Evolutionary conservation across 2,329 filamentous ascomycete species (phyloP).

Genomic region (Biscogniauxia mediterranea): DNA sequence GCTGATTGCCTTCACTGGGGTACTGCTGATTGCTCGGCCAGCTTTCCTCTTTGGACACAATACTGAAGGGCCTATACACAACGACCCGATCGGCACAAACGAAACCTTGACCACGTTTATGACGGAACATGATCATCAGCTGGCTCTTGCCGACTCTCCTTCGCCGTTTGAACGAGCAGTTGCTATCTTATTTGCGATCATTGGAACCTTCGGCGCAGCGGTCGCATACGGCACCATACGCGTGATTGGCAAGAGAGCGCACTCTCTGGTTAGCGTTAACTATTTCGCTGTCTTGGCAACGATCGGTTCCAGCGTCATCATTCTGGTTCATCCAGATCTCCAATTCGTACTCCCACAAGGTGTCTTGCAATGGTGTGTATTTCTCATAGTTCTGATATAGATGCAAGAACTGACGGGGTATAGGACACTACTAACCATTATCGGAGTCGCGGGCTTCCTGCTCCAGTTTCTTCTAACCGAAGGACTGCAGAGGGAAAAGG

Average conservation of each 20-base stretch:
- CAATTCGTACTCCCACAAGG: constrained; percentile 36
- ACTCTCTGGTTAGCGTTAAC: constrained; percentile 74
- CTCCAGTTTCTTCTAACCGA: constrained; percentile 76
- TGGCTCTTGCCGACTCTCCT: constrained; percentile 26
- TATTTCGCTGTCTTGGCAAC: constrained; percentile 72
- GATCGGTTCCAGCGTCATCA: constrained; percentile 59
- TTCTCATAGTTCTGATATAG: background rate
- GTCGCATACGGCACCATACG: constrained; percentile 71
- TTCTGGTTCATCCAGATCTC: constrained; percentile 46
- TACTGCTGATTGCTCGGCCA: constrained; percentile 73
- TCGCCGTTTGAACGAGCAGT: constrained; percentile 61
- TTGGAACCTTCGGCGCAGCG: constrained; percentile 69
- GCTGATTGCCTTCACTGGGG: constrained; percentile 67
- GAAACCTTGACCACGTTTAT: constrained; percentile 8
- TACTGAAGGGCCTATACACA: constrained; percentile 5
- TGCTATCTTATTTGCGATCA: constrained; percentile 63
- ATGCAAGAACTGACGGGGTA: background rate
- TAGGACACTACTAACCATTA: constrained; percentile 54
- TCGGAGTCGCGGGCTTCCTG: constrained; percentile 72
- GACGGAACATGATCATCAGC: constrained; percentile 13
- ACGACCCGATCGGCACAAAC: background rate
- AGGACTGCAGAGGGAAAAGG: constrained; percentile 67
- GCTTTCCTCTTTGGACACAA: constrained; percentile 50
- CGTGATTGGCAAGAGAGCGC: constrained; percentile 71
- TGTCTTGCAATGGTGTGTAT: constrained; percentile 45